These are phyloP conservation scores for Neoconidiobolus thromboides DNA, from an alignment of 371 early-diverging fungal species.

Conservation along the genomic window DNA sequence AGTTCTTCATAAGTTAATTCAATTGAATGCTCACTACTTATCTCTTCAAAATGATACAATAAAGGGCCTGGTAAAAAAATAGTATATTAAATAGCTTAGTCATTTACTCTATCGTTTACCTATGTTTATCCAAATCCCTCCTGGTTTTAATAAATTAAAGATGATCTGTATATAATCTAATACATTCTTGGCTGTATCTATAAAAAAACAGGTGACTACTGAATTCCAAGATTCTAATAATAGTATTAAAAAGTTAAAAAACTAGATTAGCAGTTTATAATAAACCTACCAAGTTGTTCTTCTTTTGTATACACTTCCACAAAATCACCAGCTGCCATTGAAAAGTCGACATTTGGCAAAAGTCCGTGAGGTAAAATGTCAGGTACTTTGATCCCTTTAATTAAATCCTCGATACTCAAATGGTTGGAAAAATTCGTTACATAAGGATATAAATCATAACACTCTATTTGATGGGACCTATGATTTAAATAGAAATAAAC, in stretches of 20 bases:
- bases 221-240: slow-evolving; percentile 56
- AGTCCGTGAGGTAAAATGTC: slow-evolving; percentile 53
- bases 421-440: slow-evolving; percentile 77
- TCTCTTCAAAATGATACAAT: slow-evolving; percentile 82
- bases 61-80: slow-evolving; percentile 43
- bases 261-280: background rate
- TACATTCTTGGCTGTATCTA: slow-evolving; percentile 88
- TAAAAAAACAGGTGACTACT: slow-evolving; percentile 86
- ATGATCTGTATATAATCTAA: slow-evolving; percentile 71
- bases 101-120: slow-evolving; percentile 21
- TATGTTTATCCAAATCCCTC: slow-evolving; percentile 89
- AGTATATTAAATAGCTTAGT: background rate
- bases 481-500: background rate
- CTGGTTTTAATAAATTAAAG: slow-evolving; percentile 44
- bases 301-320: slow-evolving; percentile 53
- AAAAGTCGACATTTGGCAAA: slow-evolving; percentile 56
- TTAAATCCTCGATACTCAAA: slow-evolving; percentile 29
- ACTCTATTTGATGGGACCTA: slow-evolving; percentile 8
- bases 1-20: slow-evolving; percentile 79
- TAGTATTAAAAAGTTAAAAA: background rate
- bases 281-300: slow-evolving; percentile 25
- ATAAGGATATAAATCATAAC: slow-evolving; percentile 69
- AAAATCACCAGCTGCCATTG: slow-evolving; percentile 95
- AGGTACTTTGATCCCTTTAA: slow-evolving; percentile 50
- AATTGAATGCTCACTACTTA: slow-evolving; percentile 49